Evolutionary conservation across 2,329 filamentous ascomycete genomes (phyloP).

Genomic region (Eutypa lata): DNA sequence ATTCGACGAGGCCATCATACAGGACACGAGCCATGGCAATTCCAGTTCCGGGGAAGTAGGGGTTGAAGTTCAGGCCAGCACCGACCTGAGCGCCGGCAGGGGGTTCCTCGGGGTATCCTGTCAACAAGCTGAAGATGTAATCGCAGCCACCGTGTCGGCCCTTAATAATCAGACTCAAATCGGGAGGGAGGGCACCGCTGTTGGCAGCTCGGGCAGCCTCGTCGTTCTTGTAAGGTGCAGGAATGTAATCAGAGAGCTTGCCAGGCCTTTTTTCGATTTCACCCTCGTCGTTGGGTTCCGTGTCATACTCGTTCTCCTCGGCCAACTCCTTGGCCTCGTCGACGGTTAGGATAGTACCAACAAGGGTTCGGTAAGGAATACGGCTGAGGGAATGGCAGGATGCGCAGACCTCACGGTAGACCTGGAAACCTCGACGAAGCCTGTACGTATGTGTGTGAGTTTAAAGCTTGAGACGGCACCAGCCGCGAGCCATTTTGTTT

Average conservation of each 20-base stretch:
- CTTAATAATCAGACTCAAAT: constrained; percentile 98
- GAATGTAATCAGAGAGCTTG: constrained; percentile 98
- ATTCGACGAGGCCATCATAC: constrained; percentile 96
- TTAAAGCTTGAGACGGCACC: constrained; percentile 8
- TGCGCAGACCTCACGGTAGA: constrained; percentile 97
- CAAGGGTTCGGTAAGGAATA: constrained; percentile 88
- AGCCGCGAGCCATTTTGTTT: constrained; percentile 6
- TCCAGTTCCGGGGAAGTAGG: constrained; percentile 98
- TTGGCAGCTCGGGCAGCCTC: constrained; percentile 97
- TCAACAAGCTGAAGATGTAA: constrained; percentile 97
- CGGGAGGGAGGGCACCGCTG: constrained; percentile 94
- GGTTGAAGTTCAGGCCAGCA: constrained; percentile 98
- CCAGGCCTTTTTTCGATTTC: constrained; percentile 98
- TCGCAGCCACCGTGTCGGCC: constrained; percentile 95
- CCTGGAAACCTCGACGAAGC: constrained; percentile 97
- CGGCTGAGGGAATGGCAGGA: constrained; percentile 95
- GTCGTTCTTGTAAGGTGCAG: constrained; percentile 95
- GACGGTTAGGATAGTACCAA: constrained; percentile 89
- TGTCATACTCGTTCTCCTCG: constrained; percentile 98
- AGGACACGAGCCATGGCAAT: constrained; percentile 99
- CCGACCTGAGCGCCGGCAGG: constrained; percentile 84
- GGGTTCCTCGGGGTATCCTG: constrained; percentile 94
- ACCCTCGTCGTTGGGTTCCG: constrained; percentile 95
- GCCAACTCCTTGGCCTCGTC: constrained; percentile 97
- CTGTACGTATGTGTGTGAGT: constrained; percentile 55